Conservation (phyloP, 202 grass and related monocot genomes). For the Brachypodium distachyon region DNA sequence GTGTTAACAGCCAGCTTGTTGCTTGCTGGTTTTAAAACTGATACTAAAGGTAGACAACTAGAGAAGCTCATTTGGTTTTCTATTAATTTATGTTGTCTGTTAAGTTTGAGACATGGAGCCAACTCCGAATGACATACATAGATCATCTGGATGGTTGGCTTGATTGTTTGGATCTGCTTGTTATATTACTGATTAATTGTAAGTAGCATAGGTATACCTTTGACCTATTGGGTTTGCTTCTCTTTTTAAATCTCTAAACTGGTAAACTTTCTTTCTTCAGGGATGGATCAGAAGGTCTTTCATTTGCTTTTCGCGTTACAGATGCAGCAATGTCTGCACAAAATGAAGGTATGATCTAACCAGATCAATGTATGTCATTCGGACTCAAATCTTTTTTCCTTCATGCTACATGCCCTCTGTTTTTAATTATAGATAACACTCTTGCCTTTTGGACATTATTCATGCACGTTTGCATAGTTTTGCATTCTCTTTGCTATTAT, state of each 20-base stretch:
- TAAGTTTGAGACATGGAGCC: background rate
- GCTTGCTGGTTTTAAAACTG: background rate
- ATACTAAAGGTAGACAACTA: background rate
- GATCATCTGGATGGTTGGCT: background rate
- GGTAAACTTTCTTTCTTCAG: constrained; percentile 32
- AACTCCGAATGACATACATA: background rate
- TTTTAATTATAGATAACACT: background rate
- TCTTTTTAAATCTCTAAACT: background rate
- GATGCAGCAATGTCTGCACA: constrained; percentile 63
- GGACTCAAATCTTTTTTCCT: background rate
- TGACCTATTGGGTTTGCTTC: background rate
- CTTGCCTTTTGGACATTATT: background rate
- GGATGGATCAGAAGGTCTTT: constrained; percentile 96
- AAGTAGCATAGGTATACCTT: background rate
- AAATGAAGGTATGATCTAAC: constrained; percentile 51
- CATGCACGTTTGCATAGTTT: background rate
- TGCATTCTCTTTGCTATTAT: constrained; percentile 2
- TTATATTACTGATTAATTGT: background rate
- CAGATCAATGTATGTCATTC: background rate
- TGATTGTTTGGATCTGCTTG: background rate
- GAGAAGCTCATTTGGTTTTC: background rate
- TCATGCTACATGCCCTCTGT: background rate
- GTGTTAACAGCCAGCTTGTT: background rate
- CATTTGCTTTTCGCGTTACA: constrained; percentile 92
- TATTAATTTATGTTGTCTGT: background rate